Conservation (phyloP, 164 flowering plant genomes). For the Berberis vulgaris region DNA sequence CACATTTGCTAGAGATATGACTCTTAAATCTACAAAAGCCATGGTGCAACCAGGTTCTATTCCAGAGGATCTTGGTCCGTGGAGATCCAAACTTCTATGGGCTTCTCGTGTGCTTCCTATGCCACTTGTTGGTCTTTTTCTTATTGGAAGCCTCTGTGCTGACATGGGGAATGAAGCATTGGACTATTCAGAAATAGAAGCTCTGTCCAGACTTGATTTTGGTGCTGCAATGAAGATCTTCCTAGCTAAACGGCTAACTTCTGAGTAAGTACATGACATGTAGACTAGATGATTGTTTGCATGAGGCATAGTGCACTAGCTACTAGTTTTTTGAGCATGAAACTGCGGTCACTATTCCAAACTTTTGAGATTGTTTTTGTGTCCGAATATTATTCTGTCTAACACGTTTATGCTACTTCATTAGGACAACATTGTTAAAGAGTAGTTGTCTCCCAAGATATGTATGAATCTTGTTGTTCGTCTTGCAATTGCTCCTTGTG, state of each 20-base stretch:
- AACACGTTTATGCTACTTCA: no score
- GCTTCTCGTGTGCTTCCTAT: conserved; percentile 90
- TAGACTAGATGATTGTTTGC: not conserved
- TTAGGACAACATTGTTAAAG: no score
- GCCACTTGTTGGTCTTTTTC: conserved; percentile 93
- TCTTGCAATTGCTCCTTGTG: no score
- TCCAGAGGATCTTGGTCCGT: conserved; percentile 72
- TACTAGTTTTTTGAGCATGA: not conserved
- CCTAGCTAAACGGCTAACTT: conserved; percentile 75
- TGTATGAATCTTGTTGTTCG: no score
- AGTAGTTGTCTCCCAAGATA: no score
- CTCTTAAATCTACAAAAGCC: conserved; percentile 77
- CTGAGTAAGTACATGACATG: conserved; percentile 60
- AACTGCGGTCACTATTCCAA: not conserved
- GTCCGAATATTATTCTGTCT: no score
- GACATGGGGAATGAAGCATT: conserved; percentile 42
- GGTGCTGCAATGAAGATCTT: conserved; percentile 87
- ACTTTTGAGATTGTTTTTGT: no score
- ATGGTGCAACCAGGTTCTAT: conserved; percentile 43
- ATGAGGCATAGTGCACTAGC: not conserved
- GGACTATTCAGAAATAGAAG: conserved; percentile 77
- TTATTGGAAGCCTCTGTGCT: conserved; percentile 70
- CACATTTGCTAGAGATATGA: conserved; percentile 91
- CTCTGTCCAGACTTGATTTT: conserved; percentile 82
- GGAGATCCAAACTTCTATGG: conserved; percentile 92